These are phyloP conservation scores for Amanita pallidorosea DNA, from an alignment of 768 basidiomycete genomes.

Conservation along the genomic window DNA sequence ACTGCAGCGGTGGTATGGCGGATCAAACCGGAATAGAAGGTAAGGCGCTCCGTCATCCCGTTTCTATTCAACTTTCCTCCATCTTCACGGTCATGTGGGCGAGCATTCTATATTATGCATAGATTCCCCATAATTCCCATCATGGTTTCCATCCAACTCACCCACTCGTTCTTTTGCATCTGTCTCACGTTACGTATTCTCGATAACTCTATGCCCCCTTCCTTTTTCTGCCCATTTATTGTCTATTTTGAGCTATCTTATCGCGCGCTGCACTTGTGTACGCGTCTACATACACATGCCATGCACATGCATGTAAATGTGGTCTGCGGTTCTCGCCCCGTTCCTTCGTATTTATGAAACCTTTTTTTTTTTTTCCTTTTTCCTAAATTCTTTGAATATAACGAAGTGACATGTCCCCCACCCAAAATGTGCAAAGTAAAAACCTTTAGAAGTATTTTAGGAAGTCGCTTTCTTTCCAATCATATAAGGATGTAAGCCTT, in stretches of 20 bases:
- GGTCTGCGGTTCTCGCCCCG: not conserved
- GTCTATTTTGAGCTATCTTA: not conserved
- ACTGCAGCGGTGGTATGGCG: slow-evolving; percentile 69
- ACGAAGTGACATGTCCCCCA: not conserved
- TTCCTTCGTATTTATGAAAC: not conserved
- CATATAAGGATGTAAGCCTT: too few species aligned
- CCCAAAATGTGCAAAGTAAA: not conserved
- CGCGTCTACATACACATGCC: too few species aligned
- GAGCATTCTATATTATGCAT: not conserved
- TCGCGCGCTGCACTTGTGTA: not conserved
- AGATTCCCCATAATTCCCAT: not conserved
- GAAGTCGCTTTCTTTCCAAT: not conserved
- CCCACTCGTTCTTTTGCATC: not conserved
- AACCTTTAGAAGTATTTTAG: not conserved
- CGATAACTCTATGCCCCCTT: not conserved
- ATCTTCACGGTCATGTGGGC: not conserved
- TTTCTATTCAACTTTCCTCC: not conserved
- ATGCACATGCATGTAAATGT: not conserved
- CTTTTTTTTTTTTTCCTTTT: not conserved
- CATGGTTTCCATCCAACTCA: not conserved
- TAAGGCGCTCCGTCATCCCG: not conserved
- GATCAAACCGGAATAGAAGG: slow-evolving; percentile 32
- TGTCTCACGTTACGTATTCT: not conserved
- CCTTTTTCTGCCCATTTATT: not conserved
- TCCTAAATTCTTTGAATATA: not conserved